Percentiles rank a stretch among this genome's conserved stretches.
Conservation (phyloP, 75 land plant genomes). For the Pseudotsuga menziesii region DNA sequence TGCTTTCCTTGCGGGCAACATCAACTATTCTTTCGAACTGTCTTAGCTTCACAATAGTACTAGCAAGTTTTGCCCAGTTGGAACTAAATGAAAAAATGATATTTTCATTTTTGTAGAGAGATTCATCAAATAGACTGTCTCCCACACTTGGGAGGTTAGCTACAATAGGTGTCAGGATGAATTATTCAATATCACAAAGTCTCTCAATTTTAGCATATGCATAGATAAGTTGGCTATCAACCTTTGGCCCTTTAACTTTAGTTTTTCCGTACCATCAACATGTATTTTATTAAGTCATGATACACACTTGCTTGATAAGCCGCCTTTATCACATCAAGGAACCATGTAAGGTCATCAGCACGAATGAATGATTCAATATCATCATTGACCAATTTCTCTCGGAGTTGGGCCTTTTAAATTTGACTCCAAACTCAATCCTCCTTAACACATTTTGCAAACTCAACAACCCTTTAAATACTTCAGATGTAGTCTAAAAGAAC, state of each 20-base stretch:
- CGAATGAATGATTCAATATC: constrained; percentile 99
- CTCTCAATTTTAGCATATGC: constrained; percentile 96
- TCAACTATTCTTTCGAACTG: constrained; percentile 98
- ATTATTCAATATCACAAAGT: constrained; percentile 92
- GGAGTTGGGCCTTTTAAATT: constrained; percentile 93
- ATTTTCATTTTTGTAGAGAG: constrained; percentile 89
- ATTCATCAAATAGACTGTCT: constrained; percentile 91
- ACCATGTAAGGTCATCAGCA: constrained; percentile 93
- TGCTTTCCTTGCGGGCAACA: constrained; percentile 96
- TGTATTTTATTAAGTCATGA: constrained; percentile 87
- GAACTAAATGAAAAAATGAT: constrained; percentile 93
- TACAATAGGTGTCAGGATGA: constrained; percentile 94
- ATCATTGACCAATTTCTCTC: constrained; percentile 92
- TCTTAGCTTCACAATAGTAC: constrained; percentile 75
- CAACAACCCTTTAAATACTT: constrained; percentile 92
- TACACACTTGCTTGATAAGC: constrained; percentile 69
- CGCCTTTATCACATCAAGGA: constrained; percentile 81
- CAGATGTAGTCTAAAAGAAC: constrained; percentile 89
- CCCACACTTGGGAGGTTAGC: constrained; percentile 97
- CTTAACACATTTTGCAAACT: constrained; percentile 96
- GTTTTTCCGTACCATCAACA: constrained; percentile 97
- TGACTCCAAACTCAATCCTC: constrained; percentile 99
- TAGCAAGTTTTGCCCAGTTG: constrained; percentile 93
- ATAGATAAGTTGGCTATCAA: constrained; percentile 94
- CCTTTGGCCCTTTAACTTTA: constrained; percentile 86